phyloP scores from a whole-genome alignment of 495 filamentous ascomycete genomes.

The Aspergillus sparsus region DNA sequence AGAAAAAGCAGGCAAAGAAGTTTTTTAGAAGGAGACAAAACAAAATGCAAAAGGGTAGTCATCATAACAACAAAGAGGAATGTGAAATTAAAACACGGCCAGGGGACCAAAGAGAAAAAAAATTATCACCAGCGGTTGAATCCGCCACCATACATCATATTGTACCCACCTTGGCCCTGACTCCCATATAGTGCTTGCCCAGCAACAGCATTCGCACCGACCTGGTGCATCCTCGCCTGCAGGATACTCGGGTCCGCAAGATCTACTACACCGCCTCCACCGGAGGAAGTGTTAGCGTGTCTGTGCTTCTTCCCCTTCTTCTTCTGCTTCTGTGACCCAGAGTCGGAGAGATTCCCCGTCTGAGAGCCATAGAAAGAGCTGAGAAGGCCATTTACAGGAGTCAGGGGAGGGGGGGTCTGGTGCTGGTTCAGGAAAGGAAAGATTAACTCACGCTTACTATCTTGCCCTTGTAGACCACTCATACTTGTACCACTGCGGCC shows the following conservation, averaged over 20 bases:
- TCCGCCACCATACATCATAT: slow-evolving; percentile 80
- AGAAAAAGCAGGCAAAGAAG: slow-evolving; percentile 3
- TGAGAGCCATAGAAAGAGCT: slow-evolving; percentile 87
- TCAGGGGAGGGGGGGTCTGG: slow-evolving; percentile 83
- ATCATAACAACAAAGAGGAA: slow-evolving; percentile 23
- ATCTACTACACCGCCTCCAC: slow-evolving; percentile 97
- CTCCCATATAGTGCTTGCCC: slow-evolving; percentile 86
- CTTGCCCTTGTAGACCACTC: slow-evolving; percentile 64
- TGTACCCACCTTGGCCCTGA: slow-evolving; percentile 99
- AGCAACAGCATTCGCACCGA: slow-evolving; percentile 63
- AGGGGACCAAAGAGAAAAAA: slow-evolving; percentile 28
- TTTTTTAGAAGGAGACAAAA: slow-evolving; percentile 15
- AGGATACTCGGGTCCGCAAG: slow-evolving; percentile 99
- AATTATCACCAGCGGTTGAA: slow-evolving; percentile 70
- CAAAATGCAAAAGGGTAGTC: slow-evolving; percentile 26
- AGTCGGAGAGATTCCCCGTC: slow-evolving; percentile 79
- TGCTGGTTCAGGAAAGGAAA: slow-evolving; percentile 84
- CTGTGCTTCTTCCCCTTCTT: slow-evolving; percentile 99
- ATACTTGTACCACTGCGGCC: slow-evolving; percentile 57
- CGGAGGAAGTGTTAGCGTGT: slow-evolving; percentile 99
- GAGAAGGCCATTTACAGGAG: slow-evolving; percentile 83
- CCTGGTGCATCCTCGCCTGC: slow-evolving; percentile 94
- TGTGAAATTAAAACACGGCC: slow-evolving; percentile 18
- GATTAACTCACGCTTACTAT: slow-evolving; percentile 93
- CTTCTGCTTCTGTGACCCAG: slow-evolving; percentile 90